Conservation (phyloP, 805 yeast genomes). For the Kazachstania taianensis region DNA sequence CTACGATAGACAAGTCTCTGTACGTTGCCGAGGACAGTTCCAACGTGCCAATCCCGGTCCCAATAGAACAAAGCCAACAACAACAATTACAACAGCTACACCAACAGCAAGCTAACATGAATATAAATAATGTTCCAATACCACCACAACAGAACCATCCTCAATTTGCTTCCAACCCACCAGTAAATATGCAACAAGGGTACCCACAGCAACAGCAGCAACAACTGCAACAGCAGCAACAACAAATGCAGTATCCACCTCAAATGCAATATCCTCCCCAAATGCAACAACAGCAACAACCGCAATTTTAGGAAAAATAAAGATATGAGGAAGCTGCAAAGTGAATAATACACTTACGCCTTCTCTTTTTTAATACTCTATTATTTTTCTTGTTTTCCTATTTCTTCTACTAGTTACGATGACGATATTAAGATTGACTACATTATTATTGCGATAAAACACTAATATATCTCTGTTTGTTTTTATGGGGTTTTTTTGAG, state of each 20-base stretch:
- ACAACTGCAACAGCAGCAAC: constrained; percentile 5
- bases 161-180: constrained; percentile 3
- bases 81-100: constrained; percentile 15
- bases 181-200: constrained; percentile 3
- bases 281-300: constrained; percentile 7
- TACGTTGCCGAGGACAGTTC: constrained; percentile 75
- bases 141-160: constrained; percentile 10
- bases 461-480: too few relatives aligned
- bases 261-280: constrained; percentile 19
- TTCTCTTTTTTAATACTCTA: neutral
- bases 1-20: constrained; percentile 77
- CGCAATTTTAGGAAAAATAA: neutral
- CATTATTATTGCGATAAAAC: too few relatives aligned
- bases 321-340: neutral
- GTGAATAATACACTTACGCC: neutral
- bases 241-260: constrained; percentile 1
- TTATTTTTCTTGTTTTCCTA: neutral
- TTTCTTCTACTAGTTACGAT: too few relatives aligned
- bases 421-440: too few relatives aligned
- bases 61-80: constrained; percentile 38
- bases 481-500: too few relatives aligned
- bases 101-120: constrained; percentile 8
- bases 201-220: constrained; percentile 9
- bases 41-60: constrained; percentile 82
- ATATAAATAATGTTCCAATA: constrained; percentile 1